phyloP scores from a whole-genome alignment of 495 filamentous ascomycete genomes.

The Penicillium flavigenum region DNA sequence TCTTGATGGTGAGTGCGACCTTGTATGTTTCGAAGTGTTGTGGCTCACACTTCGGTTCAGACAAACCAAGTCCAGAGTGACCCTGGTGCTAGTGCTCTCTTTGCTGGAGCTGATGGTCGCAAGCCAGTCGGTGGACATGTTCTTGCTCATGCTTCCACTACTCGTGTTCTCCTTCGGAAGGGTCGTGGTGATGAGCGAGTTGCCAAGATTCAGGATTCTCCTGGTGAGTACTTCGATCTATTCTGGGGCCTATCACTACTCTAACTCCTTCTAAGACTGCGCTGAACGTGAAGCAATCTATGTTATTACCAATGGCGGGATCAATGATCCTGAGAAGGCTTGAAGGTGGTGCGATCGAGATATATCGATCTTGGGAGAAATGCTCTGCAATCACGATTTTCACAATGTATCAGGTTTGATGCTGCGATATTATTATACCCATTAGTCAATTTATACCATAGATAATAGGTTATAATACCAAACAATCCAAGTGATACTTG shows the following conservation, averaged over 20 bases:
- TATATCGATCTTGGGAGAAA: not conserved
- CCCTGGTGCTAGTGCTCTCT: constrained; percentile 77
- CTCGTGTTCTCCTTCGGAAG: constrained; percentile 70
- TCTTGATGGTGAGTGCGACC: constrained; percentile 58
- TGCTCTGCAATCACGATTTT: not conserved
- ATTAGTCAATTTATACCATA: not conserved
- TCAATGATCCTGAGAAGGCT: constrained; percentile 68
- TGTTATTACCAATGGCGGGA: constrained; percentile 75
- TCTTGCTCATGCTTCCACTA: constrained; percentile 76
- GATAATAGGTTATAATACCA: constrained; percentile 64
- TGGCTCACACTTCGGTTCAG: constrained; percentile 31
- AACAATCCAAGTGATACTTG: constrained; percentile 64
- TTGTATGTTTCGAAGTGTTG: not conserved
- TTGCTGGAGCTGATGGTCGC: constrained; percentile 72
- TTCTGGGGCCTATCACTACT: not conserved
- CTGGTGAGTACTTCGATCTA: constrained; percentile 45
- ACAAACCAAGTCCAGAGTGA: constrained; percentile 83
- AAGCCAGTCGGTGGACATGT: constrained; percentile 78
- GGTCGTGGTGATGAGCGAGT: constrained; percentile 77
- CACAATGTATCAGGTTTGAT: not conserved
- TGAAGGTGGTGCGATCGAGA: constrained; percentile 13
- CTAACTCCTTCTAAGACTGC: constrained; percentile 52
- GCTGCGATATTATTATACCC: not conserved
- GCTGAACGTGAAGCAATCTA: constrained; percentile 77
- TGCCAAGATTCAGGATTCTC: constrained; percentile 77